Conservation (phyloP, 2,329 filamentous ascomycete genomes). For the Ophiocordyceps sinensis region DNA sequence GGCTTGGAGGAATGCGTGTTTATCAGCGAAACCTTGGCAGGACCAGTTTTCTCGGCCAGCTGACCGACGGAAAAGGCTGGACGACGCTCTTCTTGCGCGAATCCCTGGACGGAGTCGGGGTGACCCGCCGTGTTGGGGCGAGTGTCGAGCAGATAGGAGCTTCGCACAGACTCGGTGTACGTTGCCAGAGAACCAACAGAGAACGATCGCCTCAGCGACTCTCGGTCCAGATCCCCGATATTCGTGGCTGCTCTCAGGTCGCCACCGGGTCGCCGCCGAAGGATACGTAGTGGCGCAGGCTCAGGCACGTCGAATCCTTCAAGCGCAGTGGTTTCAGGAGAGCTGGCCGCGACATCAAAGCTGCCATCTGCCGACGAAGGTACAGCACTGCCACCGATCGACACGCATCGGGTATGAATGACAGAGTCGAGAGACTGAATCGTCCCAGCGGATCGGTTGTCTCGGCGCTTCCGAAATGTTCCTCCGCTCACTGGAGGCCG, state of each 20-base stretch:
- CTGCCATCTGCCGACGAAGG: slow-evolving; percentile 39
- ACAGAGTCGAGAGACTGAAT: slow-evolving; percentile 34
- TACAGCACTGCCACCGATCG: slow-evolving; percentile 41
- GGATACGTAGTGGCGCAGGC: slow-evolving; percentile 42
- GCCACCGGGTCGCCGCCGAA: slow-evolving; percentile 61
- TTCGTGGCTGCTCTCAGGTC: slow-evolving; percentile 56
- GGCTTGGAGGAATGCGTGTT: slow-evolving; percentile 50
- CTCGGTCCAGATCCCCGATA: slow-evolving; percentile 43
- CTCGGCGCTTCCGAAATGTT: slow-evolving; percentile 22
- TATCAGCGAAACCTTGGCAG: slow-evolving; percentile 37
- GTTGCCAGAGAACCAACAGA: slow-evolving; percentile 46
- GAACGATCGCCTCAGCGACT: slow-evolving; percentile 34
- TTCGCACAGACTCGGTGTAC: slow-evolving; percentile 45
- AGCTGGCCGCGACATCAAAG: slow-evolving; percentile 45
- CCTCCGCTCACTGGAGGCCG: slow-evolving; percentile 13
- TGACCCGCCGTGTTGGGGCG: slow-evolving; percentile 13
- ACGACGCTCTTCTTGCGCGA: slow-evolving; percentile 13
- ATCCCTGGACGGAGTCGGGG: slow-evolving; percentile 7
- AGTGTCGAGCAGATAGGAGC: slow-evolving; percentile 37
- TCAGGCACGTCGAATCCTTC: slow-evolving; percentile 22
- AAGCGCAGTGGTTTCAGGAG: slow-evolving; percentile 33
- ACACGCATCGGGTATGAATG: slow-evolving; percentile 42
- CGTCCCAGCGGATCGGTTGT: slow-evolving; percentile 33
- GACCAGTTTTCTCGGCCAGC: slow-evolving; percentile 34
- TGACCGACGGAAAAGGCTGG: slow-evolving; percentile 44